Evolutionary conservation across 2,329 filamentous ascomycete species (phyloP), one percentile per base, ranked within the genome.

Genomic region (Knufia petricola): DNA sequence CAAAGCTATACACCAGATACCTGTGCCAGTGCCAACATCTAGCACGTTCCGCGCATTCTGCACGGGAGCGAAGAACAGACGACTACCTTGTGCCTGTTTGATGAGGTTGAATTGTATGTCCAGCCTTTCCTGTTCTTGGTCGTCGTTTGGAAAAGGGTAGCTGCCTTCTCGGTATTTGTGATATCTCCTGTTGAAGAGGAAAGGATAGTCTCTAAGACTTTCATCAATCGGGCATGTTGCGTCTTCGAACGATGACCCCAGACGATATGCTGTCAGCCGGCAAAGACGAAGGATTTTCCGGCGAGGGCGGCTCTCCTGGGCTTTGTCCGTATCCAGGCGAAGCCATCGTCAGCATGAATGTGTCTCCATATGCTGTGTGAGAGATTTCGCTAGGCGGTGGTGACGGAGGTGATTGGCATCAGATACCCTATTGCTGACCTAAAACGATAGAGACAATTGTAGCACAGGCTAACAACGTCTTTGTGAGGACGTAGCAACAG

Each of bases 1-100:
- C 68, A 86, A 76, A 58, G 83, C 77, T 50, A 85, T 79, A 10
- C 80, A 78, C 82, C 82, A 85, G 61, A 78, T 78, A 1, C 79
- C 79, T 0, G 77, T 79, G 13, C 80, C 80, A 4, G 75, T 79
- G 41, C 77, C 76, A 8, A 81, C 65, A 56, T 81, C 77, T 8
- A 81, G 66, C 12, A 80, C 72, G 20, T 67, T 66, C 50, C 69
- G 60, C n/a, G 51, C 41, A 20, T 55, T 51, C 55, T 55, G 43
- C 2, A 77, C 58, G 12, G 74, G 73, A 6, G 72, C 68, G 39
- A 69, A 64, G 60, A 69, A 71, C 31, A 78, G 60, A 32, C 61
- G 61, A 30, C 67, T 69, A 32, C 67, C 62, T 32, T 73, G 67
- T 26, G 72, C 56, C 36, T 74, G 50, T 41, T 69, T 71, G 60